Base-by-base conservation (phyloP, 2,329 filamentous ascomycete genomes). In the Phialemoniopsis sp. region DNA sequence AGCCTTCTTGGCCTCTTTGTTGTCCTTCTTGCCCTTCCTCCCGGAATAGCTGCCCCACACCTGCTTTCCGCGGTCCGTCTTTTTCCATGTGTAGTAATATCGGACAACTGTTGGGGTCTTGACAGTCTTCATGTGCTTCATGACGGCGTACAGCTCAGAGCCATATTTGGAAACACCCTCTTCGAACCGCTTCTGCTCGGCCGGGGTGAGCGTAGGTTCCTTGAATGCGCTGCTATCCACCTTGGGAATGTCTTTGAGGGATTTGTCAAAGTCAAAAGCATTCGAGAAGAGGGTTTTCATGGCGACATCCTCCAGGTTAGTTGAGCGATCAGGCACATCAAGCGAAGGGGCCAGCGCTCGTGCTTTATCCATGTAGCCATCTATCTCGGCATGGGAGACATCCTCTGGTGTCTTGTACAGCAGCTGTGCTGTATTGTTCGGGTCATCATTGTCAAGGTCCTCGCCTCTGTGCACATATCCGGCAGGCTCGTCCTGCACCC, bases 41-140 rank as follows among this genome's bases (percentile, higher is more conserved):
- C 87, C 89, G 37, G 87, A 81, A 53, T 86, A 95, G 48, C 82
- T 87, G 43, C 89, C 89, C 90, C 93, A 96, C 16, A 98, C 82
- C 51, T 93, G 82, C 56, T 79, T 83, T 31, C 93, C 93, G 42
- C 84, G 82, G 3, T 85, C 76, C 0, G 89, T 89, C 64, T 97
- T 97, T 67, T 98, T 98, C 93, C 93, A 98, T 48, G 87, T 87
- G 59, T 98, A 98, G 63, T 97, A 98, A 57, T 87, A 94, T 4
- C 93, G 86, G 18, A 95, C 89, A 50, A 93, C 80, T 0, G 84
- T 87, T 26, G 21, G 21, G 6, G 21, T 26, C 21, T 26, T 26
- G 21, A 26, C 21, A 26, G 21, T 6, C 61, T 89, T 90, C 53
- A 96, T 87, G 59, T 95, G 87, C 50, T 86, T 82, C 48, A 83